These are phyloP conservation scores for Ramaria sp. DNA, from an alignment of 768 basidiomycete genomes.

Conservation along the genomic window DNA sequence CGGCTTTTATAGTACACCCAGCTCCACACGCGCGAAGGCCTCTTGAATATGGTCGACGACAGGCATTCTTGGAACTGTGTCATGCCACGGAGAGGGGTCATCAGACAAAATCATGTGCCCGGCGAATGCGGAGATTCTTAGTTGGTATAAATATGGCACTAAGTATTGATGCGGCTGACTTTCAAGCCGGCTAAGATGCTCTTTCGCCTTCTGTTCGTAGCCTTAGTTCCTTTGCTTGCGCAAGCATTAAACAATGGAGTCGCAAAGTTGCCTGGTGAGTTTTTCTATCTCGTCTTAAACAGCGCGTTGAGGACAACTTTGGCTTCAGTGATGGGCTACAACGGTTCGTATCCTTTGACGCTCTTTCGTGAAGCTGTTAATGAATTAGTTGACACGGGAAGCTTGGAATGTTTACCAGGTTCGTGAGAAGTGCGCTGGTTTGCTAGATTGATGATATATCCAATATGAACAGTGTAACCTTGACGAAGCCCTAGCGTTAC, in stretches of 20 bases:
- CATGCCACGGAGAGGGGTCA: no score
- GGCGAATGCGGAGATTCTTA: neutral
- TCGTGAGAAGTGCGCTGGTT: conserved; percentile 11
- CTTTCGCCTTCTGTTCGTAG: neutral
- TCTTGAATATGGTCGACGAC: neutral
- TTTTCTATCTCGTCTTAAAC: neutral
- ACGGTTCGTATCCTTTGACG: conserved; percentile 32
- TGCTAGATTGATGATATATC: neutral
- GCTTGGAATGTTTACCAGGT: conserved; percentile 68
- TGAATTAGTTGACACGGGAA: conserved; percentile 15
- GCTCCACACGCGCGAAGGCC: neutral
- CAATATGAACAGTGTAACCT: conserved; percentile 40
- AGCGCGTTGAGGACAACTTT: neutral
- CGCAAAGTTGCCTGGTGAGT: conserved; percentile 27
- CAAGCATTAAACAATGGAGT: conserved; percentile 17
- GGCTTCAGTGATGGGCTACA: conserved; percentile 46
- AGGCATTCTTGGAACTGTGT: neutral
- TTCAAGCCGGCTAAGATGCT: neutral
- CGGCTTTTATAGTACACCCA: neutral
- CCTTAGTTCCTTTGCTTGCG: neutral
- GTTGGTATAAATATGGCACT: neutral
- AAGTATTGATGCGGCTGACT: neutral
- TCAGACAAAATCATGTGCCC: neutral
- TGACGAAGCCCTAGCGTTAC: conserved; percentile 39
- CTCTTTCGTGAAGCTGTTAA: conserved; percentile 1